Evolutionary conservation across 495 filamentous ascomycete genomes (phyloP).

Genomic region (Hypoxylon fuscum): DNA sequence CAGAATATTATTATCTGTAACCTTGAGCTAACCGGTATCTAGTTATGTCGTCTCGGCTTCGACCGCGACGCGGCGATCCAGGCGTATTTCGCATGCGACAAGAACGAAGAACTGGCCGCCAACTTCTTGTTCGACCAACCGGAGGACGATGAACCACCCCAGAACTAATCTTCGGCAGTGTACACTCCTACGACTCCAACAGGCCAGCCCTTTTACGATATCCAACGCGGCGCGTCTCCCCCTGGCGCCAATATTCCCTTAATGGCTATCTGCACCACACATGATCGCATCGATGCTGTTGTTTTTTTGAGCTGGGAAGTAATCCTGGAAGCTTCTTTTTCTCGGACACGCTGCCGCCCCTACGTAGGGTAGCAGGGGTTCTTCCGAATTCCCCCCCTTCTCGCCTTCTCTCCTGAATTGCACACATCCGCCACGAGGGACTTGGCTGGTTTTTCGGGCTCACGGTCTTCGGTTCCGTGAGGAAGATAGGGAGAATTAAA

Average conservation of each 20-base stretch:
- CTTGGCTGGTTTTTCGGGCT: slow-evolving; percentile 8
- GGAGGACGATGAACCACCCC: slow-evolving; percentile 74
- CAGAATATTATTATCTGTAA: background rate
- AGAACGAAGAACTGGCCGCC: slow-evolving; percentile 97
- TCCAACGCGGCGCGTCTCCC: slow-evolving; percentile 19
- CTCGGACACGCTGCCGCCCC: background rate
- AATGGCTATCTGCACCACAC: slow-evolving; percentile 26
- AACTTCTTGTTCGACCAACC: slow-evolving; percentile 99
- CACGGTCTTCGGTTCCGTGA: slow-evolving; percentile 6
- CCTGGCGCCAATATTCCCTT: slow-evolving; percentile 23
- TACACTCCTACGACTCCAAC: slow-evolving; percentile 13
- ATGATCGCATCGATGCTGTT: too few species aligned
- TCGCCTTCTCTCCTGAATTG: slow-evolving; percentile 3
- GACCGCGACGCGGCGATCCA: slow-evolving; percentile 93
- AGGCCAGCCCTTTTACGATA: slow-evolving; percentile 25
- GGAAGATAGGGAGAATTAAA: background rate
- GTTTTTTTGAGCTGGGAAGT: slow-evolving; percentile 11
- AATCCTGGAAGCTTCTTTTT: background rate
- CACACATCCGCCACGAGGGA: slow-evolving; percentile 11
- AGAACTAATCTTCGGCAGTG: slow-evolving; percentile 37
- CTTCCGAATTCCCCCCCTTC: slow-evolving; percentile 3
- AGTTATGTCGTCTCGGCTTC: slow-evolving; percentile 93
- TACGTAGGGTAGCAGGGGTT: background rate
- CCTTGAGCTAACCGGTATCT: slow-evolving; percentile 45
- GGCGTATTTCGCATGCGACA: slow-evolving; percentile 98